Conservation (phyloP, 202 grass and related monocot genomes). For the Bolboschoenoplectus hybrid region DNA sequence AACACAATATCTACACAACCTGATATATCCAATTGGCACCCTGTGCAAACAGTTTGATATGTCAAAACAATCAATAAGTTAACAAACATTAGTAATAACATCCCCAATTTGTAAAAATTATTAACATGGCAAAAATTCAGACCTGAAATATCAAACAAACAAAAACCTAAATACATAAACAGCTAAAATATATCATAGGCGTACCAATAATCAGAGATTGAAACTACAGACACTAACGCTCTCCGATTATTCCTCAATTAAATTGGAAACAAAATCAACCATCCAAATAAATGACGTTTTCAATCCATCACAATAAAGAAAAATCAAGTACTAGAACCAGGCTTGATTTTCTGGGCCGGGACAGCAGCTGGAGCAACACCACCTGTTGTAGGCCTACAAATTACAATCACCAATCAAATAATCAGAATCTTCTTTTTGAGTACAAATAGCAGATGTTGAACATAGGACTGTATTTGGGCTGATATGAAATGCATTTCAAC, state of each 20-base stretch:
- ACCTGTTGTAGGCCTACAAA: conserved; percentile 75
- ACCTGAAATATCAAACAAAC: background rate
- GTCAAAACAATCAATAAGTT: background rate
- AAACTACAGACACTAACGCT: conserved; percentile 21
- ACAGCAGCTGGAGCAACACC: conserved; percentile 55
- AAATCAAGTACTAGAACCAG: conserved; percentile 48
- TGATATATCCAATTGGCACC: too few relatives aligned
- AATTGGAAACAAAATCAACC: background rate
- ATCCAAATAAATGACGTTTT: background rate
- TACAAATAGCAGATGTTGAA: background rate
- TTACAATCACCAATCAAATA: conserved; percentile 13
- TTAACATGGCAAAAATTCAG: background rate
- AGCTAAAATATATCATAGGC: background rate
- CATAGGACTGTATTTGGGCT: background rate
- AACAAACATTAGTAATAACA: background rate
- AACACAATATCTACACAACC: background rate
- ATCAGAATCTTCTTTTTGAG: background rate
- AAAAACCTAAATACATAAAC: background rate
- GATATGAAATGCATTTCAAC: background rate
- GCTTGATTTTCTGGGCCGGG: conserved; percentile 33
- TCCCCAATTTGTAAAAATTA: background rate
- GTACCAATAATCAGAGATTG: conserved; percentile 14
- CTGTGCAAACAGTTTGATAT: too few relatives aligned
- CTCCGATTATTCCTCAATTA: conserved; percentile 9
- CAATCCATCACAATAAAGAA: background rate